A percentile compares a stretch with the other conserved stretches of the same genome.
Conservation (phyloP, 352 stramenopile species). For the Phytophthora fragariae region DNA sequence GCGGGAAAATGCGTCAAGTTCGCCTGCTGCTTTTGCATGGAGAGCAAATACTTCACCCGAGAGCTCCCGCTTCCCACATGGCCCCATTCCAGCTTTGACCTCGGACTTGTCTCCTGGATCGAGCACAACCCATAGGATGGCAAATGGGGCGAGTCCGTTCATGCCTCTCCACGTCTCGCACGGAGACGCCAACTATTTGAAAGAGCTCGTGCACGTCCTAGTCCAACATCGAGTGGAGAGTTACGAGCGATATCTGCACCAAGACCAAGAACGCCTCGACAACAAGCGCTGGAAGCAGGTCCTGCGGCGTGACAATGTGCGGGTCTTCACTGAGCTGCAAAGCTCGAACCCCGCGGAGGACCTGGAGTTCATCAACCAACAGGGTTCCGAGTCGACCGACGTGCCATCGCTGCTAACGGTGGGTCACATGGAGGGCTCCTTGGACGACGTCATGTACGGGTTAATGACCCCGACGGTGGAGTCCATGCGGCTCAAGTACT, state of each 20-base stretch:
- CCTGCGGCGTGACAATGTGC: slow-evolving; percentile 36
- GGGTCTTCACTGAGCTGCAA: slow-evolving; percentile 38
- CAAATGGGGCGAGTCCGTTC: slow-evolving; percentile 35
- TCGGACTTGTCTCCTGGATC: slow-evolving; percentile 10
- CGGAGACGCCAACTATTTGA: slow-evolving; percentile 35
- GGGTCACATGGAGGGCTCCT: slow-evolving; percentile 35
- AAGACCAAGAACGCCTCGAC: slow-evolving; percentile 38
- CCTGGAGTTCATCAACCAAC: slow-evolving; percentile 13
- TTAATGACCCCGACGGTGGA: slow-evolving; percentile 42
- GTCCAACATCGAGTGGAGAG: slow-evolving; percentile 34
- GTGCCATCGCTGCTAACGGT: slow-evolving; percentile 33
- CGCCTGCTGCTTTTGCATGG: slow-evolving; percentile 5
- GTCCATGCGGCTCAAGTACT: slow-evolving; percentile 54
- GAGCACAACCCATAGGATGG: not conserved
- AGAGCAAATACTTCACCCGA: not conserved
- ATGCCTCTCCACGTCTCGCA: slow-evolving; percentile 31
- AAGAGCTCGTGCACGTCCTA: slow-evolving; percentile 39
- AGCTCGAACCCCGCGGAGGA: slow-evolving; percentile 1
- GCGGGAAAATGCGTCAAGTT: slow-evolving; percentile 27
- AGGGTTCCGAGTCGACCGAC: slow-evolving; percentile 21
- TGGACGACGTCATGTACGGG: slow-evolving; percentile 57
- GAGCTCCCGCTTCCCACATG: not conserved
- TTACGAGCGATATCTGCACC: slow-evolving; percentile 43
- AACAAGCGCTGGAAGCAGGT: slow-evolving; percentile 41
- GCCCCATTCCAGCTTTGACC: slow-evolving; percentile 21